Evolutionary conservation across 208 protist genomes (phyloP).

Genomic region (Trypanosoma melophagium): DNA sequence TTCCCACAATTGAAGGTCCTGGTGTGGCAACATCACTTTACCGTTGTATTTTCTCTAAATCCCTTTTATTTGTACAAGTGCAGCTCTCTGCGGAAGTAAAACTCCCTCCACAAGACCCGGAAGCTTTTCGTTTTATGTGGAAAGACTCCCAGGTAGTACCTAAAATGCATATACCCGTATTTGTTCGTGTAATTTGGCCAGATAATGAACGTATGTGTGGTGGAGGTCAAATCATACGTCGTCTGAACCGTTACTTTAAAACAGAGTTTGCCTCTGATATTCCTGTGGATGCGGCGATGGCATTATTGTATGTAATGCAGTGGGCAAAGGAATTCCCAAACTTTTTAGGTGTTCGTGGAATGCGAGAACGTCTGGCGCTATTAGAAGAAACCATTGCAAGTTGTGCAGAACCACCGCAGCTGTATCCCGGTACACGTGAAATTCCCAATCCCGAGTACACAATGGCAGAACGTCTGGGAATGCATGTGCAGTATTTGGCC

Average conservation of each 20-base stretch:
- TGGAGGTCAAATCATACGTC: constrained; percentile 56
- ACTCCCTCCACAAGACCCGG: constrained; percentile 85
- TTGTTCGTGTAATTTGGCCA: constrained; percentile 84
- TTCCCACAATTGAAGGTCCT: constrained; percentile 74
- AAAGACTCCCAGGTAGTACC: constrained; percentile 83
- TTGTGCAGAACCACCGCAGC: constrained; percentile 29
- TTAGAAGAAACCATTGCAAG: constrained; percentile 46
- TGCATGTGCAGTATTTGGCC: constrained; percentile 89
- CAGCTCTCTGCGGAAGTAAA: constrained; percentile 90
- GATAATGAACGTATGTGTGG: constrained; percentile 70
- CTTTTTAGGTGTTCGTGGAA: constrained; percentile 69
- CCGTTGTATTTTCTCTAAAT: constrained; percentile 87
- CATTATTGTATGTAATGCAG: constrained; percentile 69
- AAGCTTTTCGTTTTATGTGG: constrained; percentile 83
- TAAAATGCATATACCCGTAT: constrained; percentile 84
- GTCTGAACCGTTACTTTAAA: constrained; percentile 70
- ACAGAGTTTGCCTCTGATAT: constrained; percentile 84
- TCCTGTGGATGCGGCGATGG: constrained; percentile 72
- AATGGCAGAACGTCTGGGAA: constrained; percentile 75
- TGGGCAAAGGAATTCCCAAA: constrained; percentile 64
- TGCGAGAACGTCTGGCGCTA: constrained; percentile 79
- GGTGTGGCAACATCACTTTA: constrained; percentile 83
- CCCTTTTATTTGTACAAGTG: constrained; percentile 80
- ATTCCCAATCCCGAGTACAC: constrained; percentile 91
- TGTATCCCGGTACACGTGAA: constrained; percentile 87